Base-by-base conservation (phyloP, 225 moss, liverwort and hornwort genomes). In the Marchantia paleacea region DNA sequence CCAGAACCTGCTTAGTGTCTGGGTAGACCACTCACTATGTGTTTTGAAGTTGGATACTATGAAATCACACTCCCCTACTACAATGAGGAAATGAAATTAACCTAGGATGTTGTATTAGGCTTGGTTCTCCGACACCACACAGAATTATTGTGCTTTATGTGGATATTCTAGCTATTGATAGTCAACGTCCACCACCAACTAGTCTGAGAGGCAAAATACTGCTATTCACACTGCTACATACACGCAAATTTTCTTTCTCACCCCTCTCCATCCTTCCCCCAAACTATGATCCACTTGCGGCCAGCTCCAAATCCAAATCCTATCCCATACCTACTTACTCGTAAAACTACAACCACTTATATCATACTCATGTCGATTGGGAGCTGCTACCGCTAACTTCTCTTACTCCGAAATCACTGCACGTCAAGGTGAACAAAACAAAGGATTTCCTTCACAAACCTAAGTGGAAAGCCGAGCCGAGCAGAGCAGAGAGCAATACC, bases 251-350 rank as follows among this genome's bases (percentile, higher is more conserved):
- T 12, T 20, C 52, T 15, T 54, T 61, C 19, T 79, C 79, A 53
- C 31, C 69, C 16, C 69, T 24, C 11, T 39, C 79, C 79, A 79
- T 58, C 47, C 79, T 10, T 55, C n/a, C 51, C 25, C 24, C 78
- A 29, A 12, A 22, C 7, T 52, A 51, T 8, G 6, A 39, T 20
- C 61, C 15, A 14, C 58, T 13, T 18, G 30, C 55, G 9, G 47
- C 76, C 58, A 47, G 30, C 31, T 31, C 52, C 51, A 72, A 55
- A 55, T 76, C 55, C 75, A 76, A 47, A 20, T 5, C 39, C 39
- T 39, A 10, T 66, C 75, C 75, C 20, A 26, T 39, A 76, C 75
- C 75, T 76, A 76, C 58, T 70, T 49, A 31, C 48, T 22, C 20
- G 9, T 70, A 39, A 9, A 13, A 73, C 49, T 50, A n/a, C 8